Conservation (phyloP, 2,329 filamentous ascomycete genomes). For the Thielaviopsis populi region DNA sequence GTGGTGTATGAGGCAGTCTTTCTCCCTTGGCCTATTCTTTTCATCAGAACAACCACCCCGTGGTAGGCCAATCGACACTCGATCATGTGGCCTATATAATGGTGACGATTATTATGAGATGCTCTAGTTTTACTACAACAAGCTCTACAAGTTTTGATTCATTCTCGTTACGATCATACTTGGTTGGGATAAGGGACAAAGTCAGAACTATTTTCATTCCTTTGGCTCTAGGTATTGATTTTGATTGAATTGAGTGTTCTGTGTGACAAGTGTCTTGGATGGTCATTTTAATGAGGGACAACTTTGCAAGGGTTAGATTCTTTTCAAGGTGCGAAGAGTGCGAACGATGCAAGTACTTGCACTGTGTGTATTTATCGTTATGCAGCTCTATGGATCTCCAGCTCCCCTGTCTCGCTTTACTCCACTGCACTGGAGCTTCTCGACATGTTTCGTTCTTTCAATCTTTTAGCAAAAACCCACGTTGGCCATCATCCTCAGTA, state of each 20-base stretch:
- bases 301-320: not conserved
- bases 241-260: too few species aligned
- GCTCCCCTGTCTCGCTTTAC: not conserved
- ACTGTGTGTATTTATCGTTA: not conserved
- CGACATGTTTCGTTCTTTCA: not conserved
- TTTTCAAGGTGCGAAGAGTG: not conserved
- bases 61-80: not conserved
- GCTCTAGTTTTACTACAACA: too few species aligned
- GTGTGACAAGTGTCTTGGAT: not conserved
- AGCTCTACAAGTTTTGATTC: too few species aligned
- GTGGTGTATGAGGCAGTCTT: not conserved
- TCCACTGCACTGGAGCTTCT: not conserved
- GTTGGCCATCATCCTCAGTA: not conserved
- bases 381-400: conserved; percentile 1
- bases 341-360: rapidly evolving
- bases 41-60: not conserved
- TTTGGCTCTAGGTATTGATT: too few species aligned
- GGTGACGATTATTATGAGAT: not conserved
- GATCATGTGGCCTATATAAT: not conserved
- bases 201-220: too few species aligned
- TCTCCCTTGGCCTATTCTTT: not conserved
- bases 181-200: too few species aligned
- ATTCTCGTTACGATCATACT: too few species aligned
- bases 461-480: not conserved
- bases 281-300: not conserved